Conservation (phyloP, 495 filamentous ascomycete species). For the Daldinia loculata region DNA sequence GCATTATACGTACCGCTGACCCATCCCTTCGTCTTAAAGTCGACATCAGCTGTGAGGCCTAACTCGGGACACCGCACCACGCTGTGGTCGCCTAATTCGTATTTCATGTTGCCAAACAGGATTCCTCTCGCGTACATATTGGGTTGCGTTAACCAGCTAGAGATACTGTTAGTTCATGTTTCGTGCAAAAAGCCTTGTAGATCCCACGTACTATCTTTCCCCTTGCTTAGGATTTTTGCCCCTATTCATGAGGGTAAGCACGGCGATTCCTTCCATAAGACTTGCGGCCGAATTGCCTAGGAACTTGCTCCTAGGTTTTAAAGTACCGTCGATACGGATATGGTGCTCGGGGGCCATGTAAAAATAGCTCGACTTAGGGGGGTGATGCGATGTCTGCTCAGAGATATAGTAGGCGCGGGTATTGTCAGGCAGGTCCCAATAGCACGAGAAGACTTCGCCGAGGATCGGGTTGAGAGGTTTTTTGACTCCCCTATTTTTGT, state of each 20-base stretch:
- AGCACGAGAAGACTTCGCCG: conserved; percentile 93
- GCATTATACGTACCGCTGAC: conserved; percentile 96
- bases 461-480: conserved; percentile 98
- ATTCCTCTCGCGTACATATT: conserved; percentile 99
- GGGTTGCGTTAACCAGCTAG: conserved; percentile 77
- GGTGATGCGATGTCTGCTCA: conserved; percentile 97
- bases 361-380: conserved; percentile 98
- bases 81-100: conserved; percentile 97
- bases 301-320: conserved; percentile 97
- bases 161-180: conserved; percentile 6
- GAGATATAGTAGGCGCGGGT: conserved; percentile 94
- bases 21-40: conserved; percentile 99
- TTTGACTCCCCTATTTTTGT: conserved; percentile 83
- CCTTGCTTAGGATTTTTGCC: conserved; percentile 69
- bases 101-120: conserved; percentile 99
- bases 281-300: conserved; percentile 97
- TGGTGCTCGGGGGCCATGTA: conserved; percentile 96
- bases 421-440: conserved; percentile 90
- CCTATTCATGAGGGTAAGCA: conserved; percentile 82
- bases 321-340: conserved; percentile 92
- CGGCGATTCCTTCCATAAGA: conserved; percentile 95
- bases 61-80: conserved; percentile 91
- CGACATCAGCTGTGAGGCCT: conserved; percentile 87
- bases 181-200: neutral
- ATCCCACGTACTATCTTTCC: conserved; percentile 82